Evolutionary conservation across 805 yeast genomes (phyloP).

Genomic region (Spathaspora girioi): DNA sequence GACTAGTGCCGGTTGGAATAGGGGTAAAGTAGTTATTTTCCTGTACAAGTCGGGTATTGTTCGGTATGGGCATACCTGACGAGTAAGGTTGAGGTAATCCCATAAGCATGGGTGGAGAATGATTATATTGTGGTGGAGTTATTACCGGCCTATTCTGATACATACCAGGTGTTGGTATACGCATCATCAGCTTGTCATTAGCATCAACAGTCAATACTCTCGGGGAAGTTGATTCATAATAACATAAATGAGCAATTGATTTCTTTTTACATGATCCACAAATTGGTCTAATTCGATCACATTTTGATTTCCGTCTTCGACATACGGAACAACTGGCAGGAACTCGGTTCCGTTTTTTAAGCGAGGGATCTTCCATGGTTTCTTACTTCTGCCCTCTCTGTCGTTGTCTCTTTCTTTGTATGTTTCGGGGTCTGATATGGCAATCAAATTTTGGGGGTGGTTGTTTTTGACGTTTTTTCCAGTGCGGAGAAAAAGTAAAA

Average conservation of each 20-base stretch:
- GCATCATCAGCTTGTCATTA: neutral
- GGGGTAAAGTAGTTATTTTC: no score
- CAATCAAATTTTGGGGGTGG: neutral
- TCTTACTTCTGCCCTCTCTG: neutral
- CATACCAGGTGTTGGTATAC: neutral
- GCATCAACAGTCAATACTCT: neutral
- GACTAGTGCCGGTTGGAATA: no score
- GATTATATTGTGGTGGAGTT: no score
- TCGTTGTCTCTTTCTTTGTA: neutral
- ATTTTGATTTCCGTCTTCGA: conserved; percentile 39
- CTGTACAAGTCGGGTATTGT: no score
- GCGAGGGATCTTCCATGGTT: conserved; percentile 1
- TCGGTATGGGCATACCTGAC: neutral
- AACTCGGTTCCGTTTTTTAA: conserved; percentile 35
- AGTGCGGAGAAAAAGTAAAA: neutral
- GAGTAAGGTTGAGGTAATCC: neutral
- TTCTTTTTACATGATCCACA: conserved; percentile 42
- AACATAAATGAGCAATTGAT: conserved; percentile 41
- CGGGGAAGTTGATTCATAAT: conserved; percentile 20
- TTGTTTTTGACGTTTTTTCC: neutral
- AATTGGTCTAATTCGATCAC: conserved; percentile 40
- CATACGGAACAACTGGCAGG: conserved; percentile 44
- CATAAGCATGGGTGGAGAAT: no score
- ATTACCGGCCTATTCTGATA: neutral
- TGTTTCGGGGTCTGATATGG: neutral